A percentile compares a stretch with the other conserved stretches of the same genome.
These are phyloP conservation scores for Pisolithus tinctorius DNA, from an alignment of 768 basidiomycete genomes.

Conservation along the genomic window DNA sequence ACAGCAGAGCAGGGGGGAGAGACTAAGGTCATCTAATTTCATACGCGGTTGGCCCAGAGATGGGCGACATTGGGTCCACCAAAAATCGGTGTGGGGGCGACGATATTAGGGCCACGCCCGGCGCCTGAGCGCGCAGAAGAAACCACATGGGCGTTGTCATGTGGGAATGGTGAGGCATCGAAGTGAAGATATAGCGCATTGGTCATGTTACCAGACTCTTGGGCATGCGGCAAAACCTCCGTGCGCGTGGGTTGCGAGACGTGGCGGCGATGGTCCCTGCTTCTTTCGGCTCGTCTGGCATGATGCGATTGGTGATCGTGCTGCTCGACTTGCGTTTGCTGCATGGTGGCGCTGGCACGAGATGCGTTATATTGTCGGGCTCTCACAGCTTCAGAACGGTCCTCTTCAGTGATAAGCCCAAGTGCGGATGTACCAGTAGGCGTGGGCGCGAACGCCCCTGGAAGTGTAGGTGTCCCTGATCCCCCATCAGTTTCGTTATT, in stretches of 20 bases:
- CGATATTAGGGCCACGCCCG: slow-evolving; percentile 21
- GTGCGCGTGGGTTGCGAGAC: slow-evolving; percentile 13
- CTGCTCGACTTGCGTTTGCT: slow-evolving; percentile 6
- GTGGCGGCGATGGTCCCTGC: slow-evolving; percentile 14
- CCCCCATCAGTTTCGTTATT: slow-evolving; percentile 5
- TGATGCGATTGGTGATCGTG: slow-evolving; percentile 16
- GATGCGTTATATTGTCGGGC: slow-evolving; percentile 14
- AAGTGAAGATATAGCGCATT: slow-evolving; percentile 30
- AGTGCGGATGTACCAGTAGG: slow-evolving; percentile 16
- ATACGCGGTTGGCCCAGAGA: slow-evolving; percentile 27
- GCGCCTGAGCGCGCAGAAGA: slow-evolving; percentile 10
- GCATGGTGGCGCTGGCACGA: slow-evolving; percentile 12
- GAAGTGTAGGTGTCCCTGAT: slow-evolving; percentile 15
- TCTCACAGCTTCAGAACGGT: slow-evolving; percentile 7
- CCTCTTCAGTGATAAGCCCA: slow-evolving; percentile 29
- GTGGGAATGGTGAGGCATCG: slow-evolving; percentile 28
- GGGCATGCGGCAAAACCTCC: slow-evolving; percentile 15
- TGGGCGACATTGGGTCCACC: slow-evolving; percentile 29
- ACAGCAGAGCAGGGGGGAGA: background rate
- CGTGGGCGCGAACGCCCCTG: slow-evolving; percentile 15
- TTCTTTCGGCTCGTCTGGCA: slow-evolving; percentile 19
- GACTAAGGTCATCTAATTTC: slow-evolving; percentile 9
- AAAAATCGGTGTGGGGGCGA: slow-evolving; percentile 29
- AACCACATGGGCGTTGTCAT: slow-evolving; percentile 15
- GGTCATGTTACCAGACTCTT: slow-evolving; percentile 18